These are phyloP conservation scores for Aspergillus pseudonomiae DNA, from an alignment of 2,329 filamentous ascomycete genomes.

Conservation along the genomic window DNA sequence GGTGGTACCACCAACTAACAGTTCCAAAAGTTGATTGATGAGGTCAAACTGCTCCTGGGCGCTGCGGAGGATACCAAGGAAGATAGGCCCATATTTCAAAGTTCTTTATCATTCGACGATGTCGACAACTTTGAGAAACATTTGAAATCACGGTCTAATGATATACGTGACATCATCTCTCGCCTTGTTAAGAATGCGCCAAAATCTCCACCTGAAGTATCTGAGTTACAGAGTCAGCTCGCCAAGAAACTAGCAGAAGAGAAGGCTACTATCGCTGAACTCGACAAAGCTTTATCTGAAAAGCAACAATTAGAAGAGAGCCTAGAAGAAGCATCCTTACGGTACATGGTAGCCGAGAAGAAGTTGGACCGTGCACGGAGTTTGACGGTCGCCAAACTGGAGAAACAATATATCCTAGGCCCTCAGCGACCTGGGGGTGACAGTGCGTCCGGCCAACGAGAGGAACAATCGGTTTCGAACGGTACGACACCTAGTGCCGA, in stretches of 20 bases:
- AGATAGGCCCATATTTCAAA: constrained; percentile 48
- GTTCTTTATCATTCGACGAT: constrained; percentile 59
- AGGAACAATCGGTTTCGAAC: constrained; percentile 57
- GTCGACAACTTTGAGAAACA: constrained; percentile 73
- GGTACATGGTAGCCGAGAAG: constrained; percentile 95
- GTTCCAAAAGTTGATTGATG: constrained; percentile 46
- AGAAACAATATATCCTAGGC: constrained; percentile 81
- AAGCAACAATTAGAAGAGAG: constrained; percentile 85
- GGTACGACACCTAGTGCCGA: constrained; percentile 56
- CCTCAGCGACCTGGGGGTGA: constrained; percentile 55
- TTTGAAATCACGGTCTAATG: constrained; percentile 72
- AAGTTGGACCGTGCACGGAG: constrained; percentile 89
- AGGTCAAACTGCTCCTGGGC: constrained; percentile 48
- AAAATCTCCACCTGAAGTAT: constrained; percentile 65
- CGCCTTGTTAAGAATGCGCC: constrained; percentile 60
- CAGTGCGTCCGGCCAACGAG: constrained; percentile 53
- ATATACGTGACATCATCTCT: constrained; percentile 75
- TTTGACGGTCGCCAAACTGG: constrained; percentile 84
- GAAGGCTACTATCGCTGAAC: constrained; percentile 76
- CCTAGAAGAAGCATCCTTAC: constrained; percentile 82
- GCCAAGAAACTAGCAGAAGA: constrained; percentile 76
- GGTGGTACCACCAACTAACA: constrained; percentile 19
- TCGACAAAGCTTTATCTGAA: constrained; percentile 74
- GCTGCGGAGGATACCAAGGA: constrained; percentile 32
- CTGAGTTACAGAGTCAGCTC: constrained; percentile 74